Evolutionary conservation across 164 flowering plant species (phyloP), one percentile per base, ranked within the genome.

Genomic region (Chimonanthus salicifolius): DNA sequence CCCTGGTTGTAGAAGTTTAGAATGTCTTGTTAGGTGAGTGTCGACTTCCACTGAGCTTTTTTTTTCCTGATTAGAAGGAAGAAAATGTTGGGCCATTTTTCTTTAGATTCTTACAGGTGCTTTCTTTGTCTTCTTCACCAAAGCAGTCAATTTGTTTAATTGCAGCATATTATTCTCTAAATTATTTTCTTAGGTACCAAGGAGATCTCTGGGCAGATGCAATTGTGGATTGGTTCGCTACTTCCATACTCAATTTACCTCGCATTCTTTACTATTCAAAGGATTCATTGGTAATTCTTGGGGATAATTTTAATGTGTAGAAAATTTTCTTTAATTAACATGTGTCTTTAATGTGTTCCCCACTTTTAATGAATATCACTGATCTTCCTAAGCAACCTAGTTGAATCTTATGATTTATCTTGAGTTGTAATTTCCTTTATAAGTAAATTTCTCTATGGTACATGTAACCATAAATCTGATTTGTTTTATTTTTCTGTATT

Each of bases 211-310:
- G 92, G 54, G 88, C 84, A 71, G 95, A 96, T 87, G 86, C 91
- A 60, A 82, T 94, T 78, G 84, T 87, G 58, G 93, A 94, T 80
- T 96, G 99, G 99, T 83, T 94, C 84, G 85, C 93, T 48, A 86
- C 94, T 70, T 67, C 60, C 18, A 81, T 94, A 74, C 89, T 94
- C 58, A 73, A 84, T 70, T 84, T 96, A 74, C 99, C 99, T 79
- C 92, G 92, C 64, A 89, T 96, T 75, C 78, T 79, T 58, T 96
- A 90, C 77, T 87, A 94, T 77, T 74, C 97, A 6, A 94, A 90
- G 81, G 99, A 96, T 69, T 70, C 95, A 48, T 72, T 96, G 98
- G 99, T 96, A 92, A 88, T 76, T 72, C 69, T 10, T 68, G 5
- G 64, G 33, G 33, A 33, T 33, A 49, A 45, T 72, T 62, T 13